Base-by-base conservation (phyloP, 768 basidiomycete species). In the Aureoboletus auriporus region DNA sequence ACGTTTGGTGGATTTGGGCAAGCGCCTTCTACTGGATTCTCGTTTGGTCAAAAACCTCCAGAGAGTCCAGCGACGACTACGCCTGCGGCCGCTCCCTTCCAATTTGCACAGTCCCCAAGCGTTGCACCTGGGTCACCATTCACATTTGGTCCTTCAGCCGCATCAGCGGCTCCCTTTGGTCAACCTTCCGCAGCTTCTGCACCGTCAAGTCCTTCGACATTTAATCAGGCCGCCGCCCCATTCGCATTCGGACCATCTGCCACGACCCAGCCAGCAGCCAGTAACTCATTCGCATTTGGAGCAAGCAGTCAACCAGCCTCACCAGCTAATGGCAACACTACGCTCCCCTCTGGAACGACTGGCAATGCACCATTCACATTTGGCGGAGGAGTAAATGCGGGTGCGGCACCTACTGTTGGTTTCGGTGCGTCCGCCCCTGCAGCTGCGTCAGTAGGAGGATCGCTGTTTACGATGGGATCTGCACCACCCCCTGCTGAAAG, bases 391-490 rank as follows among this genome's bases (percentile, higher is more conserved):
- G 11, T 54, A 27, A 61, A 57, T 49, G 67, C 64, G 20, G 62
- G 67, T 44, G 69, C 73, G 30, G 58, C 71, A n/a, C 58, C 73
- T 31, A 63, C 61, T 38, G 69, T 20, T 26, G 42, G 51, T n/a
- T 83, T 82, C 52, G 69, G 71, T 57, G 68, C 69, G 5, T 8
- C 59, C 2, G 61, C 71, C 9, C n/a, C 63, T 31, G 67, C 69
- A 12, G 59, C 74, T 9, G 62, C 74, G 2, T 14, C 56, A 2
- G 45, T 23, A 29, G 66, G 68, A 7, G 62, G 51, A 44, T 56
- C 67, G 3, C 51, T 84, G 31, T 84, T 84, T 57, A 84, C 81
- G 11, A 83, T 84, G 45, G 83, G 82, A 28, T 71, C 82, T 40
- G 74, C 77, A 2, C 76, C 82, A 14, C 55, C 74, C 23, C 65